Evolutionary conservation across 306 rosid species (phyloP), one percentile per base, ranked within the genome.

Genomic region (Trifolium subterraneum): DNA sequence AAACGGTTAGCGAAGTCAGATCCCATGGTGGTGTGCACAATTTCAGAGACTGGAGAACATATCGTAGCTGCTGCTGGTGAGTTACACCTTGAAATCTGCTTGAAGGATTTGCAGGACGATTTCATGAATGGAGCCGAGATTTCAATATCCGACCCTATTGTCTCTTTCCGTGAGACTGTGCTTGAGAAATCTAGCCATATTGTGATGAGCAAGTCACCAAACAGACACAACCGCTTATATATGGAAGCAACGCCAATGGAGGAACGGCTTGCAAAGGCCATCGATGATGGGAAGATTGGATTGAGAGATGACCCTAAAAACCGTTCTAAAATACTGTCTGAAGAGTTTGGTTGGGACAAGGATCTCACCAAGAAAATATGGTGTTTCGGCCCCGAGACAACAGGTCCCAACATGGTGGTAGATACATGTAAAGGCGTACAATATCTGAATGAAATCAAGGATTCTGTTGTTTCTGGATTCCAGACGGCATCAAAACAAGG

Each of bases 181-280:
- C 50, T 44, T 2, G 50, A 44, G 7, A 44, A 44, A 15, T 44
- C 50, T 13, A 44, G 50, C n/a, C 50, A 44, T 44, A 44, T 6
- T 44, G 50, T 13, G 50, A 44, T 44, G 50, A 44, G 50, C 50
- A 44, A 44, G 16, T 44, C 50, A 44, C 50, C 50, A 44, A 44
- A 44, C 16, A 44, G 13, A 44, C 50, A 44, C 50, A 44, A 52
- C 60, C 29, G 29, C 10, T 19, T 52, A 52, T 52, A 52, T 6
- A 19, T 52, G 60, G 25, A 52, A 52, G 29, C 60, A 52, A 52
- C 14, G 14, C 60, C 60, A 19, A 52, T 19, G 60, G 29, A 19
- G 60, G 60, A 52, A 9, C 7, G 29, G 27, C 60, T 52, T 52
- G 60, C 60, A 9, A 14, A 52, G 60, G 60, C 60, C 60, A 52